A percentile compares a stretch with the other conserved stretches of the same genome.
These are phyloP conservation scores for Ettlia oleoabundans DNA, from an alignment of 139 green algal species.

Conservation along the genomic window DNA sequence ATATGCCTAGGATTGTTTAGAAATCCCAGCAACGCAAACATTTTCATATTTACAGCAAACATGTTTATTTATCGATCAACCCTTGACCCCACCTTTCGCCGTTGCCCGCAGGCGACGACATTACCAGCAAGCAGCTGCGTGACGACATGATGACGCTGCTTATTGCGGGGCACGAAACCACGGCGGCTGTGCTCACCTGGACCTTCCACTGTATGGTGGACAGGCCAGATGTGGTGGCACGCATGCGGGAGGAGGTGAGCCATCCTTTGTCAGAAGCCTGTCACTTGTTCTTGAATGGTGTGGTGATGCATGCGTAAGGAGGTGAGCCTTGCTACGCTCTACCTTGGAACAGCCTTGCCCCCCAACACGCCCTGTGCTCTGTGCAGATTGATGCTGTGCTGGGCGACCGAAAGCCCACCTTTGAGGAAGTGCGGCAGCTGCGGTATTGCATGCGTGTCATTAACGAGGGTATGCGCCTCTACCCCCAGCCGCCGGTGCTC, in stretches of 20 bases:
- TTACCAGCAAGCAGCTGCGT: conserved; percentile 95
- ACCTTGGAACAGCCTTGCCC: too few species aligned
- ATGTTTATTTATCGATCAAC: not conserved
- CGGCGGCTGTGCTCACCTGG: conserved; percentile 96
- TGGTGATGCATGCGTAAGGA: too few species aligned
- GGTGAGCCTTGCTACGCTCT: too few species aligned
- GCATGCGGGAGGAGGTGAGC: conserved; percentile 71
- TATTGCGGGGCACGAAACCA: conserved; percentile 97
- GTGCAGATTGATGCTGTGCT: conserved; percentile 71
- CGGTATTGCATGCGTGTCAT: conserved; percentile 82
- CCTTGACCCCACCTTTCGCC: not conserved
- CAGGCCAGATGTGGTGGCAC: conserved; percentile 66
- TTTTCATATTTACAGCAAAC: too few species aligned
- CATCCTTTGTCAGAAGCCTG: not conserved
- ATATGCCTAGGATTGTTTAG: too few species aligned
- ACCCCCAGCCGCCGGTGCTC: conserved; percentile 96
- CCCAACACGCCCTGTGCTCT: not conserved
- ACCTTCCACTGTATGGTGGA: conserved; percentile 85
- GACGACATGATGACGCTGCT: conserved; percentile 99
- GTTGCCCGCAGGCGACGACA: conserved; percentile 66
- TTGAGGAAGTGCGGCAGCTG: conserved; percentile 74
- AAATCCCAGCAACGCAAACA: too few species aligned
- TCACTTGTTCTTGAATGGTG: too few species aligned
- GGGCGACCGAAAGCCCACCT: conserved; percentile 67
- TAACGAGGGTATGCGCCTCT: conserved; percentile 92